Evolutionary conservation across 2,329 filamentous ascomycete species (phyloP).

Genomic region (Aspergillus aculeatinus): DNA sequence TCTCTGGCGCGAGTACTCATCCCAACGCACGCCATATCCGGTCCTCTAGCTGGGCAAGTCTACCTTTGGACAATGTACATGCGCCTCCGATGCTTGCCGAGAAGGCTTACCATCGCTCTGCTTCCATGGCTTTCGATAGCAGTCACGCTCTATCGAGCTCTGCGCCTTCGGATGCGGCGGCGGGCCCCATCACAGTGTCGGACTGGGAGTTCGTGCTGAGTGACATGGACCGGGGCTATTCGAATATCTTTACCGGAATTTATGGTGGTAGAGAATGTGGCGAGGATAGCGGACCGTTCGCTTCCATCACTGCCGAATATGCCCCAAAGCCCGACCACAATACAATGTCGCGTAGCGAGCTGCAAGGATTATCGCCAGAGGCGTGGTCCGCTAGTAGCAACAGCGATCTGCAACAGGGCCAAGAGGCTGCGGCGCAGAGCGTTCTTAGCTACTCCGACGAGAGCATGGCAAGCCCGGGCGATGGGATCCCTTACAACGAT

Average conservation of each 20-base stretch:
- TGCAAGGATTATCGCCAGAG: slow-evolving; percentile 40
- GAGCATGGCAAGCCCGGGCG: slow-evolving; percentile 56
- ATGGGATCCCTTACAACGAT: slow-evolving; percentile 31
- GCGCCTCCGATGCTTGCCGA: slow-evolving; percentile 16
- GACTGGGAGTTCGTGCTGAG: slow-evolving; percentile 84
- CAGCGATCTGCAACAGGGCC: slow-evolving; percentile 35
- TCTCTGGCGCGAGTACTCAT: slow-evolving; percentile 32
- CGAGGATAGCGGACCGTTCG: slow-evolving; percentile 36
- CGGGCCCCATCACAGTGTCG: slow-evolving; percentile 53
- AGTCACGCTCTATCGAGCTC: slow-evolving; percentile 41
- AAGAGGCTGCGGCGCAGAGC: slow-evolving; percentile 47
- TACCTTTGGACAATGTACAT: slow-evolving; percentile 25
- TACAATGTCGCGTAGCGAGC: slow-evolving; percentile 23
- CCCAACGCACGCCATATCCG: slow-evolving; percentile 28
- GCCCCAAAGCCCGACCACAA: slow-evolving; percentile 27
- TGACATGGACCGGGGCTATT: slow-evolving; percentile 73
- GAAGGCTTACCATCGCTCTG: slow-evolving; percentile 45
- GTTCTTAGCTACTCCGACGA: slow-evolving; percentile 62
- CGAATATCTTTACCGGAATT: slow-evolving; percentile 69
- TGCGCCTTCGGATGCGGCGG: slow-evolving; percentile 41
- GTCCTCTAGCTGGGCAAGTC: slow-evolving; percentile 33
- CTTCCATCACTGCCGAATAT: slow-evolving; percentile 35
- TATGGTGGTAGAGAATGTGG: slow-evolving; percentile 46
- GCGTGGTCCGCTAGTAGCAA: slow-evolving; percentile 41
- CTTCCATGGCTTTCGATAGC: slow-evolving; percentile 42